phyloP scores from a whole-genome alignment of 306 rosid genomes.

The Cucurbita maxima region DNA sequence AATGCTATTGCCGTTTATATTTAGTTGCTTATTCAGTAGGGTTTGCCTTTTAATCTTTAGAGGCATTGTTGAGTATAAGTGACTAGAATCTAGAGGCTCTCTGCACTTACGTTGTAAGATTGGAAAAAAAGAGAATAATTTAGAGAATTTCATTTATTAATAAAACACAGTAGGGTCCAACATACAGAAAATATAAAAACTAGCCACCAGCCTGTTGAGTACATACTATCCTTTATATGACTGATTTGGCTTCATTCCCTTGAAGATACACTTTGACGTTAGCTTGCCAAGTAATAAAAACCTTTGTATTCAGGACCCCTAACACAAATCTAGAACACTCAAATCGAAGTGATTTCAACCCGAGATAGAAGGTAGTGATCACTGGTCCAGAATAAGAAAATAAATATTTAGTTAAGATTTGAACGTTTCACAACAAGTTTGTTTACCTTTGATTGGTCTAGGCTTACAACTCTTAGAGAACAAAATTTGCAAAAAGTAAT shows the following conservation, averaged over 20 bases:
- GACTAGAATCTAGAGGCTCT: neutral
- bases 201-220: neutral
- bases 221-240: neutral
- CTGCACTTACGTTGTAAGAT: neutral
- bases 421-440: too few relatives aligned
- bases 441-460: too few relatives aligned
- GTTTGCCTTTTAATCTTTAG: neutral
- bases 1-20: neutral
- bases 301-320: neutral
- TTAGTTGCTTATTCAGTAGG: neutral
- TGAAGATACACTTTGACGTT: neutral
- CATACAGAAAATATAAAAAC: neutral
- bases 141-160: neutral
- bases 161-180: neutral
- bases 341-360: neutral
- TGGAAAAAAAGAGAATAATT: too few relatives aligned
- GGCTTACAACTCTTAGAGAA: too few relatives aligned
- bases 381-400: too few relatives aligned
- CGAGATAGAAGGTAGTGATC: too few relatives aligned
- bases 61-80: neutral
- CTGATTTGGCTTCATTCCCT: neutral
- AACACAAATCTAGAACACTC: neutral
- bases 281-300: neutral
- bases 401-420: too few relatives aligned
- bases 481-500: neutral